phyloP scores from a whole-genome alignment of 169 alveolate genomes.

The Cryptosporidium baileyi region DNA sequence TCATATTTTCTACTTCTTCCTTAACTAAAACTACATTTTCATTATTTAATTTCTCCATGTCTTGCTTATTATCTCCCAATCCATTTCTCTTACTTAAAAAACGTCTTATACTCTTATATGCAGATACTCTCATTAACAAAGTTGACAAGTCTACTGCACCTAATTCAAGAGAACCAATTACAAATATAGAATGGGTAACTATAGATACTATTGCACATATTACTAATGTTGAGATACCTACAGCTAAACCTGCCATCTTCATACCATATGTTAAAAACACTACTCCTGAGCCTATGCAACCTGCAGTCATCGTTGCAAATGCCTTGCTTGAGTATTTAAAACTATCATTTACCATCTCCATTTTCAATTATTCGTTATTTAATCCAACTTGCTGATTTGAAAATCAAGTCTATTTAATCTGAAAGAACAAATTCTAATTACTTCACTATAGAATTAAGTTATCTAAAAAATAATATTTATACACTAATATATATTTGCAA shows the following conservation, averaged over 20 bases:
- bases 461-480: no score
- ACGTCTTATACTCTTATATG: conserved; percentile 8
- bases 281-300: conserved; percentile 60
- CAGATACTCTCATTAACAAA: conserved; percentile 34
- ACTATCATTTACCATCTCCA: conserved; percentile 6
- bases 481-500: no score
- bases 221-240: conserved; percentile 51
- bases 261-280: conserved; percentile 68
- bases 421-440: no score
- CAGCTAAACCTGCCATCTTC: conserved; percentile 66
- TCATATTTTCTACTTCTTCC: conserved; percentile 53
- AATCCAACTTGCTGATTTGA: no score
- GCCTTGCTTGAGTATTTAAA: conserved; percentile 47
- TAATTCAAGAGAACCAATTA: conserved; percentile 43
- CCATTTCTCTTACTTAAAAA: conserved; percentile 11
- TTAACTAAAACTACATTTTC: conserved; percentile 6
- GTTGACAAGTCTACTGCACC: conserved; percentile 69
- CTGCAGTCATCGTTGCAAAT: conserved; percentile 69
- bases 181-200: conserved; percentile 59
- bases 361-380: neutral
- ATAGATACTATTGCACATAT: conserved; percentile 46
- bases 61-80: neutral
- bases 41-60: neutral
- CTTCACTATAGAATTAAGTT: no score
- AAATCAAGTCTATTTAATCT: no score